phyloP scores from a whole-genome alignment of 1,284 basidiomycete genomes.

The Naganishia sp. region DNA sequence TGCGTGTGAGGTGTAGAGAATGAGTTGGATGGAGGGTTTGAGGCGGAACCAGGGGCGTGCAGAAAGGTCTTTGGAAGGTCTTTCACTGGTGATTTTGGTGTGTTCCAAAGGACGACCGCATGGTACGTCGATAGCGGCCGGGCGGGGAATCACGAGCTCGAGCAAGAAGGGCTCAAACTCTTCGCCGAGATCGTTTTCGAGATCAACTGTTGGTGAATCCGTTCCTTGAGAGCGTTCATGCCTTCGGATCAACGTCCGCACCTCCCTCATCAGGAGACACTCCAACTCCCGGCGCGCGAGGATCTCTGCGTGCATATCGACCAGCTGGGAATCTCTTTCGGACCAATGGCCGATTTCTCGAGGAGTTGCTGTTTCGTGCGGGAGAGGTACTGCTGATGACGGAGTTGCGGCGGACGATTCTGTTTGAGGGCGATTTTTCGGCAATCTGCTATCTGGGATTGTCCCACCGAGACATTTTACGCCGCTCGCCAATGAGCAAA shows the following conservation, averaged over 20 bases:
- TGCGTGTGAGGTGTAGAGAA: slow-evolving; percentile 32
- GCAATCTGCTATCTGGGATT: not conserved
- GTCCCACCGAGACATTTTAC: slow-evolving; percentile 26
- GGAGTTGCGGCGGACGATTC: not conserved
- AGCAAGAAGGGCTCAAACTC: slow-evolving; percentile 5
- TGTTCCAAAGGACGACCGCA: not conserved
- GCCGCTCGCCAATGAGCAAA: slow-evolving; percentile 29
- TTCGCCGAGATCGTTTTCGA: not conserved
- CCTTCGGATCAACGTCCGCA: slow-evolving; percentile 9
- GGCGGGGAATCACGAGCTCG: not conserved
- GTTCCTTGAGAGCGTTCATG: not conserved
- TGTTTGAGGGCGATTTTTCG: not conserved
- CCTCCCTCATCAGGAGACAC: slow-evolving; percentile 21
- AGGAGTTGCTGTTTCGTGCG: not conserved
- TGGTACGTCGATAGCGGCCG: no score
- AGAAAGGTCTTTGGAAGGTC: not conserved
- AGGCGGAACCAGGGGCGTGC: slow-evolving; percentile 16
- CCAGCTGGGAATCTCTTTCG: slow-evolving; percentile 22
- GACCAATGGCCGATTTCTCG: not conserved
- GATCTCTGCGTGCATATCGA: slow-evolving; percentile 34
- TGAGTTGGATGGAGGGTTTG: slow-evolving; percentile 5
- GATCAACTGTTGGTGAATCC: not conserved
- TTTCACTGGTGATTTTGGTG: not conserved
- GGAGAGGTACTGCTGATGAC: not conserved
- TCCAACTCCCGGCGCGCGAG: slow-evolving; percentile 32